Evolutionary conservation across 2,329 filamentous ascomycete species (phyloP), one percentile per base, ranked within the genome.

Genomic region (Curvularia verruculosa): DNA sequence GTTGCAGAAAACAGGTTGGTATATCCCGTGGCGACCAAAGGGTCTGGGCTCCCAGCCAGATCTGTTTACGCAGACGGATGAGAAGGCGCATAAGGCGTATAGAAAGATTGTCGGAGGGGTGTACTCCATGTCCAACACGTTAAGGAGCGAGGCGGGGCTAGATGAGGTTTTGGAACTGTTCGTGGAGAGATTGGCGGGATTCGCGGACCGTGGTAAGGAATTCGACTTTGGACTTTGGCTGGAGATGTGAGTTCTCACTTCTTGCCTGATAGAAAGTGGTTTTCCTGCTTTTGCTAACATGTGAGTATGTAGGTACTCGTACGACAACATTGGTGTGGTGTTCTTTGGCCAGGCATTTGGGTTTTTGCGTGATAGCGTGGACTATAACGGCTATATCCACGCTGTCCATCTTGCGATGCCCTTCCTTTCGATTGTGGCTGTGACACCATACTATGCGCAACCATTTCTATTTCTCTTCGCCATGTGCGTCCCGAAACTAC

Each of bases 381-480:
- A 67, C 31, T 61, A 67, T 19, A 53, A 56, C 3, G 52, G 43
- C 15, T 69, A 67, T 41, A 70, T 70, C n/a, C 21, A 56, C 10
- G 58, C 78, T 1, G 67, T 79, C 0, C 73, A 79, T 53, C 72
- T 62, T 9, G 56, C 74, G 5, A 76, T 72, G 64, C 69, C 60
- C 10, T 65, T 65, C 31, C 56, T 66, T 54, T 62, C 23, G 34
- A 60, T 31, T 40, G 56, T 18, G 54, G 51, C 55, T 15, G 52
- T 61, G 13, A 54, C 63, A 2, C 66, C 65, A 19, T 23, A 31
- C 3, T 66, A 61, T 23, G 13, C 54, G 7, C 59, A 56, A 3
- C 49, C 58, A 0, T 52, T 63, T 1, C 34, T 65, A 15, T 39
- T 61, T 44, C 41, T 48, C n/a, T 36, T 48, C 3, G 59, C 58